Evolutionary conservation across 306 rosid genomes (phyloP).

Genomic region (Quercus agrifolia): DNA sequence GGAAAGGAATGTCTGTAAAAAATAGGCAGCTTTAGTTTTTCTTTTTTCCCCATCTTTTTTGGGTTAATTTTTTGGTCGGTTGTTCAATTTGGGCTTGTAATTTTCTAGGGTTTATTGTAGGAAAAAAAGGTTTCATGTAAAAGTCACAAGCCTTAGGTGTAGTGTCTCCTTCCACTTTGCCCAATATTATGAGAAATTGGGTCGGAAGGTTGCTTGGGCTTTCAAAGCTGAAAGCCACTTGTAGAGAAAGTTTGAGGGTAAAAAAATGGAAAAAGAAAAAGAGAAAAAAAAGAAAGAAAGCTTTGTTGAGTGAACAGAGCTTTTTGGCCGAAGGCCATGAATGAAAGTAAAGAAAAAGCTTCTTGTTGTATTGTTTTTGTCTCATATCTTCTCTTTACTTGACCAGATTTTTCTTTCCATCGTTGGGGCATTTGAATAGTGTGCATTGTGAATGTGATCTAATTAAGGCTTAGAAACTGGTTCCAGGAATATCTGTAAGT

Average conservation of each 20-base stretch:
- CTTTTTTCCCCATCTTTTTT: neutral
- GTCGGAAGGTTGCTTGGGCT: slow-evolving; percentile 48
- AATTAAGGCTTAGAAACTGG: neutral
- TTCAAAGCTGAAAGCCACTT: slow-evolving; percentile 65
- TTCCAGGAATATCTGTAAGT: neutral
- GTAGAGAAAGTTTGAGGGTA: slow-evolving; percentile 53
- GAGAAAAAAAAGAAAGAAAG: neutral
- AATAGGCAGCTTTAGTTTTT: slow-evolving; percentile 49
- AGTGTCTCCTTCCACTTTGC: slow-evolving; percentile 46
- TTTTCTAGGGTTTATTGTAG: slow-evolving; percentile 46
- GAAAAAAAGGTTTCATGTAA: slow-evolving; percentile 27
- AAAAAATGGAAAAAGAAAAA: slow-evolving; percentile 31
- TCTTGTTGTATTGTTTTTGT: slow-evolving; percentile 11
- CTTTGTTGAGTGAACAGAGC: slow-evolving; percentile 30
- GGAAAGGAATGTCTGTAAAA: slow-evolving; percentile 61
- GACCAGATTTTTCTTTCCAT: neutral
- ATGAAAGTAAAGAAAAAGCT: slow-evolving; percentile 21
- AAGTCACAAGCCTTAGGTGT: slow-evolving; percentile 44
- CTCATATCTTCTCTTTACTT: neutral
- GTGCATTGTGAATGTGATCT: neutral
- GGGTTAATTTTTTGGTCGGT: neutral
- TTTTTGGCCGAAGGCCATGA: slow-evolving; percentile 85
- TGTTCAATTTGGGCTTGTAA: slow-evolving; percentile 36
- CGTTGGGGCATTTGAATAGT: neutral
- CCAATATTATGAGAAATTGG: slow-evolving; percentile 61